Percentiles rank a stretch among this genome's conserved stretches.
phyloP scores from a whole-genome alignment of 345 rosid species.

The Eucalyptus sp. region DNA sequence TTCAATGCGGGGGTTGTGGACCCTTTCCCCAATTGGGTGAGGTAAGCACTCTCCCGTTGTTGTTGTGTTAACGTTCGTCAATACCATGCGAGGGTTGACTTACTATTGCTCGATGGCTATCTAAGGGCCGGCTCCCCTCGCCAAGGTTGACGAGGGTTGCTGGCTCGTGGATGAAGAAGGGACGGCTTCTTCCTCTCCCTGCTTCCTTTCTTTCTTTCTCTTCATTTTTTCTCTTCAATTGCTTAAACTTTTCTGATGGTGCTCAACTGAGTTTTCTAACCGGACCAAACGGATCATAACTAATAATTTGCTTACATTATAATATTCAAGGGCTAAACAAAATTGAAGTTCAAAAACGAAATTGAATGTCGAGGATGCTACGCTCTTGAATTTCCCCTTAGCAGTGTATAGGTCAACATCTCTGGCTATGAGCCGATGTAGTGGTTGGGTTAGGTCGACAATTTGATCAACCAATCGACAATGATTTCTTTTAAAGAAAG shows the following conservation, averaged over 20 bases:
- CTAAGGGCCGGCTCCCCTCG: neutral
- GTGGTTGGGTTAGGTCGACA: neutral
- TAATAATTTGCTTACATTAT: neutral
- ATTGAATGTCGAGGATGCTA: neutral
- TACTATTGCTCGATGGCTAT: neutral
- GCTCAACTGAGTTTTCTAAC: neutral
- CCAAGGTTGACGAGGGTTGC: too few species aligned
- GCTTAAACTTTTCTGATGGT: neutral
- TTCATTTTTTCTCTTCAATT: too few species aligned
- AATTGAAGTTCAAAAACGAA: too few species aligned
- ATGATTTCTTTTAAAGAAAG: neutral
- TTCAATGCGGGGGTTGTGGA: neutral
- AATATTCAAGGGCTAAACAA: neutral
- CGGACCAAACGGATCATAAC: neutral
- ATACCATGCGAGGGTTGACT: neutral
- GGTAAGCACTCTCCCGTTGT: neutral
- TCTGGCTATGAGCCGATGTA: neutral
- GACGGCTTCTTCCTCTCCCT: too few species aligned
- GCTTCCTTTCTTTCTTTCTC: neutral
- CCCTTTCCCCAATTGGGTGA: neutral
- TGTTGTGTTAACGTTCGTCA: neutral
- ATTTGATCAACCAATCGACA: neutral
- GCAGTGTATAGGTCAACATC: neutral
- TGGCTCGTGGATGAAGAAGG: too few species aligned
- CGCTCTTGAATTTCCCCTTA: neutral